These are phyloP conservation scores for Meyerozyma sp. DNA, from an alignment of 1,139 yeast species.

Conservation along the genomic window DNA sequence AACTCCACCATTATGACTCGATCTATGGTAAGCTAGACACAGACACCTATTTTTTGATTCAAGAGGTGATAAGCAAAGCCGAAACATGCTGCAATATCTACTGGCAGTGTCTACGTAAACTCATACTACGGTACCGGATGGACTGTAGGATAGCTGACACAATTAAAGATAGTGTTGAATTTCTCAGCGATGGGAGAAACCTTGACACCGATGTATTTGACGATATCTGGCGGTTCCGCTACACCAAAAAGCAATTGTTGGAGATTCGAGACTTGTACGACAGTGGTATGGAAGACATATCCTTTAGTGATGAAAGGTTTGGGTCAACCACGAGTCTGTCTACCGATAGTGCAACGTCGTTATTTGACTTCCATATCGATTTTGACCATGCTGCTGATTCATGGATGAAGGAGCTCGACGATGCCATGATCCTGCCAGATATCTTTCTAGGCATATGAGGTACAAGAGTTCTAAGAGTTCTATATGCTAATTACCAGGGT, in stretches of 20 bases:
- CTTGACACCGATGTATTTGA: not conserved
- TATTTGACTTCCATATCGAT: not conserved
- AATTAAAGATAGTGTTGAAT: not conserved
- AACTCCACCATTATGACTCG: not conserved
- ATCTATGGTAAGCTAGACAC: not conserved
- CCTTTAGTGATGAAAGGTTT: not conserved
- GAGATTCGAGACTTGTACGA: not conserved
- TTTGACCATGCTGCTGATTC: not conserved
- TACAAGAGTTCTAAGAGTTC: not conserved
- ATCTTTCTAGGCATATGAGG: not conserved
- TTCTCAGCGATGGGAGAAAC: not conserved
- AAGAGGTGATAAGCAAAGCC: not conserved
- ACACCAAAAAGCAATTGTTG: not conserved
- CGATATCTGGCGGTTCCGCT: not conserved
- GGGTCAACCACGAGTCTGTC: not conserved
- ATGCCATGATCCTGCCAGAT: not conserved
- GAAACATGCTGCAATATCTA: not conserved
- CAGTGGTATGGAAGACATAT: not conserved
- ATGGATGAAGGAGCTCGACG: not conserved
- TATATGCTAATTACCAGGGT: constrained; percentile 3
- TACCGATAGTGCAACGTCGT: not conserved
- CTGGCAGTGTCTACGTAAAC: not conserved
- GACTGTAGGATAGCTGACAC: not conserved
- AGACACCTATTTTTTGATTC: not conserved
- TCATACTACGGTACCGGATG: not conserved